Evolutionary conservation across 257 asterid genomes (phyloP).

Genomic region (Solanum acaule): DNA sequence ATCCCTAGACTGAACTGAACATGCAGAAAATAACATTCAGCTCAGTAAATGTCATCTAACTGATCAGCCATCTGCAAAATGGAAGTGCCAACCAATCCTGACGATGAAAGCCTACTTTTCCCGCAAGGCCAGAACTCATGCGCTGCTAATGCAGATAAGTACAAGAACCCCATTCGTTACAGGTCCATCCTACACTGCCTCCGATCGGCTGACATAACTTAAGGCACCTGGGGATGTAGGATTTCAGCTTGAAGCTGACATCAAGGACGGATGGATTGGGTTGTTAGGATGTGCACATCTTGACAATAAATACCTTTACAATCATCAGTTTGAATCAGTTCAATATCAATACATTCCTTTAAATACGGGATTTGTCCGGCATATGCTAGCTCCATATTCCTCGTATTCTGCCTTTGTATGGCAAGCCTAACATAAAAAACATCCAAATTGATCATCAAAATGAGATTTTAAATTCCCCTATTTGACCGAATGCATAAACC

Average conservation of each 20-base stretch:
- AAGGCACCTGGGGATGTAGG: slow-evolving; percentile 5
- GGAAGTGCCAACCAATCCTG: background rate
- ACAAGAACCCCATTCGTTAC: slow-evolving; percentile 17
- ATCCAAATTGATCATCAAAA: background rate
- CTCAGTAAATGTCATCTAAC: background rate
- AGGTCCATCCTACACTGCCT: slow-evolving; percentile 17
- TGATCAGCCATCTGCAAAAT: background rate
- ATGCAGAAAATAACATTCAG: background rate
- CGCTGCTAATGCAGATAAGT: slow-evolving; percentile 17
- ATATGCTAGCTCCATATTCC: slow-evolving; percentile 92
- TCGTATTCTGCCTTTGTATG: slow-evolving; percentile 98
- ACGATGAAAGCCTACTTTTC: background rate
- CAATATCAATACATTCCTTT: slow-evolving; percentile 83
- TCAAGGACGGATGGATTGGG: background rate
- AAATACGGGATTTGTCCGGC: slow-evolving; percentile 91
- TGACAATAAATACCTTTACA: background rate
- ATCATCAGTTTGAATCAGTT: slow-evolving; percentile 4
- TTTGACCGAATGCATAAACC: background rate
- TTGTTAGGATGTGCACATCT: background rate
- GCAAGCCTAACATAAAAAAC: slow-evolving; percentile 50
- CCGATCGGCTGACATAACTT: slow-evolving; percentile 1
- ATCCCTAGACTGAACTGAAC: background rate
- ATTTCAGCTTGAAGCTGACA: background rate
- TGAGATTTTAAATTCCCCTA: background rate
- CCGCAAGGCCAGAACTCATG: slow-evolving; percentile 2